phyloP scores from a whole-genome alignment of 2,329 filamentous ascomycete species.

The Neofusicoccum laricinum region DNA sequence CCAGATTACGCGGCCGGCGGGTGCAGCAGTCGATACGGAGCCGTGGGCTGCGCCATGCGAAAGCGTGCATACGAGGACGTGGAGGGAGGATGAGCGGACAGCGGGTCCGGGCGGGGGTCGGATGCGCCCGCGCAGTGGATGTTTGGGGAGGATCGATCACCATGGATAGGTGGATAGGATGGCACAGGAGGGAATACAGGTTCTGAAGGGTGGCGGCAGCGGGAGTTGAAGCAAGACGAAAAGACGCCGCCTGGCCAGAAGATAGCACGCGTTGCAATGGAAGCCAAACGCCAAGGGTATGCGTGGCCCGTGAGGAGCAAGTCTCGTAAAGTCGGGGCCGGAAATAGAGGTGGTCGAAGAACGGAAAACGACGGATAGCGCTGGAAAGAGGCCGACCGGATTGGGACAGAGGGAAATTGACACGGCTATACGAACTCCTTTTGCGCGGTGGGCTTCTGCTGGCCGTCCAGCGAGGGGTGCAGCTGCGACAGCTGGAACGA shows the following conservation, averaged over 20 bases:
- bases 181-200: background rate
- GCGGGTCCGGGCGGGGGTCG: background rate
- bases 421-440: conserved; percentile 1
- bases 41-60: too few species aligned
- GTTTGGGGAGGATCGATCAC: background rate
- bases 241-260: too few species aligned
- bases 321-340: background rate
- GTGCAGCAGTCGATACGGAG: background rate
- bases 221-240: background rate
- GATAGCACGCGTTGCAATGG: too few species aligned
- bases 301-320: background rate
- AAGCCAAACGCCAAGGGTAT: background rate
- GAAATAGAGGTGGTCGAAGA: background rate
- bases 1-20: background rate
- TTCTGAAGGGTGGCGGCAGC: background rate
- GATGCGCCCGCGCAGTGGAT: background rate
- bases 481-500: background rate
- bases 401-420: background rate
- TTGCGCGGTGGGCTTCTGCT: background rate
- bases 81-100: background rate
- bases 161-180: background rate
- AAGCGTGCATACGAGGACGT: background rate
- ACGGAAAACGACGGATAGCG: background rate
- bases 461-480: conserved; percentile 9
- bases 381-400: conserved; percentile 1